phyloP scores from a whole-genome alignment of 768 basidiomycete genomes.

The Aureoboletus auriporus region DNA sequence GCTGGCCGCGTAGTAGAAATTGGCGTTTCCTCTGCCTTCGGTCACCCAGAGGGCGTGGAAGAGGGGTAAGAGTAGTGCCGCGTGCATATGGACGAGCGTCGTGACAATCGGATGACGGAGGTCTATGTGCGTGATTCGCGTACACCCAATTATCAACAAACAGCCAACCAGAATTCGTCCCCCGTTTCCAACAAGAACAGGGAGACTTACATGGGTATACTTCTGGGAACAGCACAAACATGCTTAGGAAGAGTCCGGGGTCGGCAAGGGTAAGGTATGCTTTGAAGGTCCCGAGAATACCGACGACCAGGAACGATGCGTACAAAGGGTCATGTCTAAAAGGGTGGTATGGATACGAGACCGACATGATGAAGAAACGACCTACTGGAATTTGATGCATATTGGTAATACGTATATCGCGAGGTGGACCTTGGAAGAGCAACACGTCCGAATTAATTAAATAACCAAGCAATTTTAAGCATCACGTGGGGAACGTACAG shows the following conservation, averaged over 20 bases:
- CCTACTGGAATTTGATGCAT: constrained; percentile 84
- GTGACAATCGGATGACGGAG: constrained; percentile 84
- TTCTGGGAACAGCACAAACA: constrained; percentile 82
- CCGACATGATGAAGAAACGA: background rate
- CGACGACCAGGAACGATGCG: constrained; percentile 69
- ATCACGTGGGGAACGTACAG: constrained; percentile 43
- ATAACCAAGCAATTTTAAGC: too few relatives aligned
- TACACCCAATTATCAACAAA: background rate
- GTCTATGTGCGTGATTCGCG: constrained; percentile 41
- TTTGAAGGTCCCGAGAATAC: constrained; percentile 82
- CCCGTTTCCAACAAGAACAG: too few relatives aligned
- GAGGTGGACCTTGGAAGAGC: constrained; percentile 62
- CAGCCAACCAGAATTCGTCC: too few relatives aligned
- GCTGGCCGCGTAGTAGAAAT: constrained; percentile 96
- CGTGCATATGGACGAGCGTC: constrained; percentile 75
- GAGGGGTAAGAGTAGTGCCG: constrained; percentile 80
- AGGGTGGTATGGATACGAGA: background rate
- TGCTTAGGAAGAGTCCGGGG: constrained; percentile 78
- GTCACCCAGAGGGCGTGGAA: constrained; percentile 91
- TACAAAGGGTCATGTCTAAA: constrained; percentile 80
- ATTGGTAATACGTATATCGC: constrained; percentile 79
- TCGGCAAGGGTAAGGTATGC: constrained; percentile 90
- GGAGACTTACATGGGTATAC: constrained; percentile 65
- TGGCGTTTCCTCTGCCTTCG: constrained; percentile 93
- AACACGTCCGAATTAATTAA: background rate